Percentiles rank a stretch among this genome's conserved stretches.
Evolutionary conservation across 306 rosid species (phyloP).

Genomic region (Prinsepia uniflora): DNA sequence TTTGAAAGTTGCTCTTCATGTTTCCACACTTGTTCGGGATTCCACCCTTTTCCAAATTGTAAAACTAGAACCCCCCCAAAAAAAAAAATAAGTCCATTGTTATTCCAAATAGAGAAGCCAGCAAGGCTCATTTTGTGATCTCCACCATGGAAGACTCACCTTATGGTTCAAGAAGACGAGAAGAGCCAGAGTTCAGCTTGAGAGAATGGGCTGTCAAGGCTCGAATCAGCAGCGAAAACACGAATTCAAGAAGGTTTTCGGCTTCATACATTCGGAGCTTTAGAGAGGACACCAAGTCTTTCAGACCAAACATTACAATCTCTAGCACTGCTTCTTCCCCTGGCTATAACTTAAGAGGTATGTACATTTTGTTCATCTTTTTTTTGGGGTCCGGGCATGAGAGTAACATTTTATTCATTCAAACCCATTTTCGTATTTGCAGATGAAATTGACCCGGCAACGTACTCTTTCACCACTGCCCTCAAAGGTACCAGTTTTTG

Average conservation of each 20-base stretch:
- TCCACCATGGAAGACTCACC: slow-evolving; percentile 47
- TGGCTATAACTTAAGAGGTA: slow-evolving; percentile 68
- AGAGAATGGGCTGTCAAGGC: slow-evolving; percentile 64
- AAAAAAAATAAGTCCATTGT: background rate
- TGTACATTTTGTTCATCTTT: slow-evolving; percentile 27
- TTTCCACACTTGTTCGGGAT: background rate
- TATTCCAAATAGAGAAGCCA: background rate
- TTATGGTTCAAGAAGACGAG: slow-evolving; percentile 39
- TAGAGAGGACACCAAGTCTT: slow-evolving; percentile 77
- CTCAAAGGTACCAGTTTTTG: slow-evolving; percentile 51
- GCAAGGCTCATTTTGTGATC: slow-evolving; percentile 27
- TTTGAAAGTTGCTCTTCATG: slow-evolving; percentile 8
- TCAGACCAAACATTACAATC: slow-evolving; percentile 71
- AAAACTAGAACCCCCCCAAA: background rate
- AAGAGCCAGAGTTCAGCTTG: slow-evolving; percentile 66
- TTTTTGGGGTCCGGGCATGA: too few species aligned
- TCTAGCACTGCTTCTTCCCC: slow-evolving; percentile 96
- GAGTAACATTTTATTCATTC: too few species aligned
- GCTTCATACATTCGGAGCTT: slow-evolving; percentile 82
- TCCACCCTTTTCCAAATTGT: background rate
- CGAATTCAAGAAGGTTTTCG: slow-evolving; percentile 67
- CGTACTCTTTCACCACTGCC: slow-evolving; percentile 84
- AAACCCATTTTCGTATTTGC: slow-evolving; percentile 6
- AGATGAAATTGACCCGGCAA: slow-evolving; percentile 96
- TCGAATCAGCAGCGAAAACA: slow-evolving; percentile 47